phyloP scores from a whole-genome alignment of 176 grass and related monocot species.

The Phragmites australis region DNA sequence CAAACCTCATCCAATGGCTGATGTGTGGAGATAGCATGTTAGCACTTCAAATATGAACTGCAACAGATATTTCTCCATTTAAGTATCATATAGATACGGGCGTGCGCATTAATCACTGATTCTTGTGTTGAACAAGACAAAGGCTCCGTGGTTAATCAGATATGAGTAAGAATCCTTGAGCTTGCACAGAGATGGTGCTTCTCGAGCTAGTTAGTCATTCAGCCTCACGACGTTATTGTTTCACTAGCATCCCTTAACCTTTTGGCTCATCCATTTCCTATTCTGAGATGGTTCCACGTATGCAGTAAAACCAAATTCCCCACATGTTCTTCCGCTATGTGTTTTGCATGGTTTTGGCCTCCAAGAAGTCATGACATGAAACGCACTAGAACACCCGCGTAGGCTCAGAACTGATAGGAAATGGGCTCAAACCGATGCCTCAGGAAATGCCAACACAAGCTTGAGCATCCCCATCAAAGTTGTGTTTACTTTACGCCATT shows the following conservation, averaged over 20 bases:
- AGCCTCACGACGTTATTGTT: not conserved
- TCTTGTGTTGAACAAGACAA: not conserved
- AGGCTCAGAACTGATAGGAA: not conserved
- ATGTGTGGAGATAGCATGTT: not conserved
- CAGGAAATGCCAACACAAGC: not conserved
- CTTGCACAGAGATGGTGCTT: not conserved
- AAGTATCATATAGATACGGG: not conserved
- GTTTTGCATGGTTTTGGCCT: not conserved
- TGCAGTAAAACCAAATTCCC: not conserved
- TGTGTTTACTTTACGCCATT: not conserved
- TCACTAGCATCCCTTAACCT: not conserved
- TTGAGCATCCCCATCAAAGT: not conserved
- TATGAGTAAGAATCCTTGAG: not conserved
- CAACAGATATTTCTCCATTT: not conserved
- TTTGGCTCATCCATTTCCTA: constrained; percentile 14
- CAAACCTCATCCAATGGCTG: not conserved
- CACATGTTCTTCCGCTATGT: not conserved
- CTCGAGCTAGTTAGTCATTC: not conserved
- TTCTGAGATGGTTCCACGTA: not conserved
- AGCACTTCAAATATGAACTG: not conserved
- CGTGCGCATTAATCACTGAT: not conserved
- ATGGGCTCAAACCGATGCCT: not conserved
- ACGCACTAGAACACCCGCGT: not conserved
- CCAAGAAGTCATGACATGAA: not conserved
- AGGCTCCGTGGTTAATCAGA: not conserved